Evolutionary conservation across 495 filamentous ascomycete genomes (phyloP), one percentile per base, ranked within the genome.

Genomic region (Cercophora newfieldiana): DNA sequence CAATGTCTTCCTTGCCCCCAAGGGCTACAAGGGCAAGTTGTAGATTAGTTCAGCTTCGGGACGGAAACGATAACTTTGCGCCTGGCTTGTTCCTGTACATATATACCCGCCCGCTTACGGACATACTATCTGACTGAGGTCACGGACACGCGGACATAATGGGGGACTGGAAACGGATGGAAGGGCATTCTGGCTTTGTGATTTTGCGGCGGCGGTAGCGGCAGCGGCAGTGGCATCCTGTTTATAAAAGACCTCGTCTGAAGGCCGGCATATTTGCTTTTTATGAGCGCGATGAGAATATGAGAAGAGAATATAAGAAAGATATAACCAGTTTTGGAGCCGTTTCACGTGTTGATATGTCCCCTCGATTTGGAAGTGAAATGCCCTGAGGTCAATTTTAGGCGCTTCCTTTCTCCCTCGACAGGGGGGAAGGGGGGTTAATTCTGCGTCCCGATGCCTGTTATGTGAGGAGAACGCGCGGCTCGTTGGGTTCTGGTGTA

Each of bases 1-100:
- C 76, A 83, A 88, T 66, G 85, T 89, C 68, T 79, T 80, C 70
- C 70, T 89, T 3, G 78, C 80, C 21, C 80, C 80, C 29, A 84
- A 84, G 74, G 76, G 76, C 55, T 83, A 82, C 72, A 80, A 80
- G 75, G 80, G 80, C 64, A 79, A 80, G 75, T 48, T 70, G n/a
- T 78, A 60, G 68, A 65, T 5, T 21, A 44, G 0, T 16, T 21
- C 12, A 29, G 18, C 19, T 2, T 7, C 33, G 24, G 16, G 62
- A 57, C 16, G 26, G 37, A 51, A 29, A 29, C 48, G 62, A 57
- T 22, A 30, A 37, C 2, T 14, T 57, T 30, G 57, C 48, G 61
- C 29, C 12, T 57, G 22, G 4, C 26, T 53, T 53, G 24, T 12
- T 30, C 24, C 26, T 55, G 61, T 63, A 49, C 25, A 63, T 56